Conservation (phyloP, 1,284 basidiomycete species). For the Cutaneotrichosporon curvatum region DNA sequence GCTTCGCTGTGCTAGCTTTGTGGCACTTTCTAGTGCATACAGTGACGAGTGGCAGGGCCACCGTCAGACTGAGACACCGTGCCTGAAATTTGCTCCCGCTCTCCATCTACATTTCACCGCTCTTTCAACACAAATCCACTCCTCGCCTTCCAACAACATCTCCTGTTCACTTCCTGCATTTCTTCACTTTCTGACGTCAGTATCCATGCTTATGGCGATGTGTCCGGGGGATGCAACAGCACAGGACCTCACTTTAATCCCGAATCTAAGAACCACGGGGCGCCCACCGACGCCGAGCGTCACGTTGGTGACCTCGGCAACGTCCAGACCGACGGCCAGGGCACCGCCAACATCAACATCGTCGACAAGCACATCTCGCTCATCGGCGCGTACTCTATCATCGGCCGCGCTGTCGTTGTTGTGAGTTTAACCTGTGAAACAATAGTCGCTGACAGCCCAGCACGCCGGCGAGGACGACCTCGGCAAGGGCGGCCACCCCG, state of each 20-base stretch:
- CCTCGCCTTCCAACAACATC: too few relatives aligned
- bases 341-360: conserved; percentile 56
- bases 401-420: conserved; percentile 53
- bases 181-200: too few relatives aligned
- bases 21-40: too few relatives aligned
- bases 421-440: neutral
- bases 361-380: conserved; percentile 59
- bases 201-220: conserved; percentile 11
- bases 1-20: too few relatives aligned
- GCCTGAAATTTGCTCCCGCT: too few relatives aligned
- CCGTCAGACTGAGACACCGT: too few relatives aligned
- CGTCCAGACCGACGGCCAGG: conserved; percentile 55
- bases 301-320: conserved; percentile 71
- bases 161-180: too few relatives aligned
- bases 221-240: conserved; percentile 57
- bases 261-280: conserved; percentile 57
- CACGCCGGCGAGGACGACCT: conserved; percentile 68
- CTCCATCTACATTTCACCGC: too few relatives aligned
- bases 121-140: too few relatives aligned
- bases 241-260: conserved; percentile 74
- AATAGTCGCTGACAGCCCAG: neutral
- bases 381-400: conserved; percentile 61
- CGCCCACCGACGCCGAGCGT: conserved; percentile 52
- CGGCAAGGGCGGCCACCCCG: conserved; percentile 59
- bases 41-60: too few relatives aligned